Conservation (phyloP, 2,329 filamentous ascomycete species). For the Ustulina deusta region DNA sequence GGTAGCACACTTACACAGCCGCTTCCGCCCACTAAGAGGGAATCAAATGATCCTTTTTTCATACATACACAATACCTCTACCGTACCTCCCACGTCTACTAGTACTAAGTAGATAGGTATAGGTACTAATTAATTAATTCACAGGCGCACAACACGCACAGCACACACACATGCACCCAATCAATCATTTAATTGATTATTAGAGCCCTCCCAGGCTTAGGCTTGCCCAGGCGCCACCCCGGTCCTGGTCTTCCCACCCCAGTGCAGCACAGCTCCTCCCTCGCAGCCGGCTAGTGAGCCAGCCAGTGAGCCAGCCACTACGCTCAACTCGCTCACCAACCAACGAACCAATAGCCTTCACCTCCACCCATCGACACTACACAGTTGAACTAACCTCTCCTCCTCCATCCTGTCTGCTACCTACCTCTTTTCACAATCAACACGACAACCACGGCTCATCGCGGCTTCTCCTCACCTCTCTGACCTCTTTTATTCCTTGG, state of each 20-base stretch:
- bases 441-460: conserved; percentile 37
- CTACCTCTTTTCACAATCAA: conserved; percentile 34
- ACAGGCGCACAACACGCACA: conserved; percentile 9
- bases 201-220: conserved; percentile 3
- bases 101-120: neutral
- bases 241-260: conserved; percentile 11
- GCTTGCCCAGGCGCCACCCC: conserved; percentile 8
- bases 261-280: conserved; percentile 19
- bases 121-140: conserved; percentile 8
- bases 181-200: conserved; percentile 10
- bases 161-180: conserved; percentile 8
- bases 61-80: neutral
- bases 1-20: neutral
- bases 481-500: conserved; percentile 24
- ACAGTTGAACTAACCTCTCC: conserved; percentile 29
- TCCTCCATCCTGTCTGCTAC: conserved; percentile 31
- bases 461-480: conserved; percentile 34
- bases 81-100: neutral
- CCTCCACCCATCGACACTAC: conserved; percentile 31
- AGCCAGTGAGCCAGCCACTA: conserved; percentile 9
- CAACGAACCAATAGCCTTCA: conserved; percentile 33
- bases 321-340: conserved; percentile 26
- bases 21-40: neutral
- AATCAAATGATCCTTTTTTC: neutral
- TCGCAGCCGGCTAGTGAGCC: conserved; percentile 15